These are phyloP conservation scores for Begonia loranthoides DNA, from an alignment of 306 rosid genomes.

Conservation along the genomic window DNA sequence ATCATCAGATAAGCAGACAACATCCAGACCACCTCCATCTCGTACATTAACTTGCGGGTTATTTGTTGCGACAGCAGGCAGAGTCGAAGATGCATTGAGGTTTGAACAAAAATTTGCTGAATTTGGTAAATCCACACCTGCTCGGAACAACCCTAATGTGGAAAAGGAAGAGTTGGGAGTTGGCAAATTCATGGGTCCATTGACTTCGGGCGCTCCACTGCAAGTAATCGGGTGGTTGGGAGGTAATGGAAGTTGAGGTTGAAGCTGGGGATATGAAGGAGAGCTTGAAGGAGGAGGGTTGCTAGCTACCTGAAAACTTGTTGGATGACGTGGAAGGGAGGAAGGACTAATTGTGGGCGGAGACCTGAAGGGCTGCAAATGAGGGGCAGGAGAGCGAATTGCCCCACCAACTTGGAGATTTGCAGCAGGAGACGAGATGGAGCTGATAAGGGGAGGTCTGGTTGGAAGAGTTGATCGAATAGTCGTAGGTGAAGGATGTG, in stretches of 20 bases:
- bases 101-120: slow-evolving; percentile 13
- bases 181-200: slow-evolving; percentile 12
- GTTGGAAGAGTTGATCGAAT: slow-evolving; percentile 15
- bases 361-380: slow-evolving; percentile 47
- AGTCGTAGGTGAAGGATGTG: slow-evolving; percentile 15
- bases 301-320: slow-evolving; percentile 25
- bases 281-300: slow-evolving; percentile 15
- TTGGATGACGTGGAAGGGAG: slow-evolving; percentile 12
- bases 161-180: slow-evolving; percentile 15
- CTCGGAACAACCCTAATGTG: slow-evolving; percentile 14
- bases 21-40: slow-evolving; percentile 12
- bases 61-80: slow-evolving; percentile 13
- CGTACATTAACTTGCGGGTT: not conserved
- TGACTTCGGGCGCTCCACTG: slow-evolving; percentile 11
- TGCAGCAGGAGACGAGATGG: slow-evolving; percentile 22
- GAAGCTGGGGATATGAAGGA: slow-evolving; percentile 16
- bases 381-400: slow-evolving; percentile 65
- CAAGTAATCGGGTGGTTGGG: slow-evolving; percentile 16
- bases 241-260: slow-evolving; percentile 14
- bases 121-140: slow-evolving; percentile 18
- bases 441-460: slow-evolving; percentile 27
- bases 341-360: slow-evolving; percentile 18
- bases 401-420: slow-evolving; percentile 28
- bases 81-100: slow-evolving; percentile 7
- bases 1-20: slow-evolving; percentile 78